Evolutionary conservation across 73 alveolate genomes (phyloP).

Genomic region (Uronychia setigera): DNA sequence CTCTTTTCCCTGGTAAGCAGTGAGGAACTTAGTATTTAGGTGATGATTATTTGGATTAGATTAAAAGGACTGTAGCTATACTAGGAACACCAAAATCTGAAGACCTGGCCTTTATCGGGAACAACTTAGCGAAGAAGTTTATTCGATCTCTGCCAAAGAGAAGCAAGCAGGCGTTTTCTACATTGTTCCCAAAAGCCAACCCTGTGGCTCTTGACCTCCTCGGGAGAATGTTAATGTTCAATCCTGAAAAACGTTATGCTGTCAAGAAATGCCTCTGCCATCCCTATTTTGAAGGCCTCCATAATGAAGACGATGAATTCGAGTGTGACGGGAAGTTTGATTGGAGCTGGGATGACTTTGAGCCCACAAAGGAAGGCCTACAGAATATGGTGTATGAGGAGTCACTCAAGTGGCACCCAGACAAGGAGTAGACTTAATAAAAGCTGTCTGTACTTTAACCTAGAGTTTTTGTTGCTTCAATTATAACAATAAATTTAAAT

Average conservation of each 20-base stretch:
- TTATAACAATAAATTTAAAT: too few relatives aligned
- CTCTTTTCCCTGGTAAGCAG: slow-evolving; percentile 75
- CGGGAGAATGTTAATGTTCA: slow-evolving; percentile 69
- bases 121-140: slow-evolving; percentile 86
- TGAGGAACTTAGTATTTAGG: slow-evolving; percentile 71
- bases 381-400: slow-evolving; percentile 69
- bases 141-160: slow-evolving; percentile 84
- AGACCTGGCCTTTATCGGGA: slow-evolving; percentile 91
- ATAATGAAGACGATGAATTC: slow-evolving; percentile 73
- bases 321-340: slow-evolving; percentile 71
- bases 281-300: slow-evolving; percentile 71
- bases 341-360: slow-evolving; percentile 75
- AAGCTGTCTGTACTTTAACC: background rate
- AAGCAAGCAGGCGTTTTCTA: slow-evolving; percentile 80
- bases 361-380: slow-evolving; percentile 63
- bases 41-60: slow-evolving; percentile 85
- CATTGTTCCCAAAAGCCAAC: slow-evolving; percentile 90
- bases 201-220: slow-evolving; percentile 86
- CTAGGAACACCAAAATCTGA: slow-evolving; percentile 93
- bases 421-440: slow-evolving; percentile 22
- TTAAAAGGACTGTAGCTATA: slow-evolving; percentile 83
- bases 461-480: background rate
- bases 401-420: slow-evolving; percentile 66
- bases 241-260: slow-evolving; percentile 72
- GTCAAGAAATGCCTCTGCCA: slow-evolving; percentile 72